Conservation (phyloP, 345 rosid genomes). For the Durio zibethinus region DNA sequence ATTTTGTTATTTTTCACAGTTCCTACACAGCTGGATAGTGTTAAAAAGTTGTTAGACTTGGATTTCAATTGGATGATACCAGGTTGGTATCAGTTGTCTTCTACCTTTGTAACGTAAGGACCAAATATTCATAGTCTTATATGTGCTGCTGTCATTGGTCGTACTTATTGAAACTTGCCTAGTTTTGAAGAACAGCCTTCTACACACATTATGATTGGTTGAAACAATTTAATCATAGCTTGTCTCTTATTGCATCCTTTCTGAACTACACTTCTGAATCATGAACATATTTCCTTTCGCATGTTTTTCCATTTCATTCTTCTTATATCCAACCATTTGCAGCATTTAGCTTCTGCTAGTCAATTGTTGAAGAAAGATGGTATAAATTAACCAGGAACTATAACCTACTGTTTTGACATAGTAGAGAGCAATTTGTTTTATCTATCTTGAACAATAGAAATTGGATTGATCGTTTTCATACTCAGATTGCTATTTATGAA, state of each 20-base stretch:
- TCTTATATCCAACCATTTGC: not conserved
- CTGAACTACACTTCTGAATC: not conserved
- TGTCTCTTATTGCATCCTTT: not conserved
- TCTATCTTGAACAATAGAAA: not conserved
- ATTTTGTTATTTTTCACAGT: slow-evolving; percentile 26
- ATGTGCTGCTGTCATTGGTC: not conserved
- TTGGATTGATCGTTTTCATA: not conserved
- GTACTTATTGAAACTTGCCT: not conserved
- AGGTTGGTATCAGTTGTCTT: slow-evolving; percentile 23
- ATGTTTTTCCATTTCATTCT: not conserved
- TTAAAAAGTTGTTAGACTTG: slow-evolving; percentile 26
- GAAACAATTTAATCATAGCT: not conserved
- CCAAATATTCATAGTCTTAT: not conserved
- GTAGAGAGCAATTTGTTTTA: not conserved
- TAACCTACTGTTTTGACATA: not conserved
- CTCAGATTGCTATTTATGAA: not conserved
- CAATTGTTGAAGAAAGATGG: not conserved
- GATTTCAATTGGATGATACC: slow-evolving; percentile 43
- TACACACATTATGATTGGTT: not conserved
- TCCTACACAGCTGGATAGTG: slow-evolving; percentile 31
- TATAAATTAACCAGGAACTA: not conserved
- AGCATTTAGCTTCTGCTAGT: not conserved
- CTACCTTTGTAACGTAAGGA: not conserved
- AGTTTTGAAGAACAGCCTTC: not conserved
- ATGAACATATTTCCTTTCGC: not conserved